Evolutionary conservation across 257 asterid species (phyloP).

Genomic region (Primulina eburnea): DNA sequence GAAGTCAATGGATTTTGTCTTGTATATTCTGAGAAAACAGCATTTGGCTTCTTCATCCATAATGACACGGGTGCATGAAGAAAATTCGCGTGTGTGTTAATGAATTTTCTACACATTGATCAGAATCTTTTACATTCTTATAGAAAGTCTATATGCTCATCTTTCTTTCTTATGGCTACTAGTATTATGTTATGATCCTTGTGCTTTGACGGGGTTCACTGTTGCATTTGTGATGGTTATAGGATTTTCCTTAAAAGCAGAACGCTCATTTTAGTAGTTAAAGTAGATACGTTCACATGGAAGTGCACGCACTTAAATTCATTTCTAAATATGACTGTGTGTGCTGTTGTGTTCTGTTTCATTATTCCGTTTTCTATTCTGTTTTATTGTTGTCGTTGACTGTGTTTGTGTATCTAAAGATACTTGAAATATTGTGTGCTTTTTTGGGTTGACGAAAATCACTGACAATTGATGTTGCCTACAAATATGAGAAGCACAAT

Average conservation of each 20-base stretch:
- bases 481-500: constrained; percentile 9
- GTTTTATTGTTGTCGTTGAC: background rate
- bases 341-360: background rate
- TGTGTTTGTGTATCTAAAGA: constrained; percentile 5
- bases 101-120: background rate
- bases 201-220: constrained; percentile 14
- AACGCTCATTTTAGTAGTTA: background rate
- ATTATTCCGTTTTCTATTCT: background rate
- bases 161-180: constrained; percentile 7
- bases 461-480: constrained; percentile 19
- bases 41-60: background rate
- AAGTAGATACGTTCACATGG: constrained; percentile 1
- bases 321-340: background rate
- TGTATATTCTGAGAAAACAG: constrained; percentile 15
- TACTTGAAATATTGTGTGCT: constrained; percentile 1
- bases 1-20: constrained; percentile 16
- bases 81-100: constrained; percentile 11
- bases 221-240: background rate
- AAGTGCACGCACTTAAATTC: background rate
- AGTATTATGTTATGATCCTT: constrained; percentile 16
- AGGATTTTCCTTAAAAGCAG: background rate
- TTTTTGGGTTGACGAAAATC: constrained; percentile 3
- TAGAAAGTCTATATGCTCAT: constrained; percentile 9
- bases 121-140: constrained; percentile 5
- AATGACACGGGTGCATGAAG: constrained; percentile 5